phyloP scores from a whole-genome alignment of 495 filamentous ascomycete species.

The Elaphomyces granulatus region DNA sequence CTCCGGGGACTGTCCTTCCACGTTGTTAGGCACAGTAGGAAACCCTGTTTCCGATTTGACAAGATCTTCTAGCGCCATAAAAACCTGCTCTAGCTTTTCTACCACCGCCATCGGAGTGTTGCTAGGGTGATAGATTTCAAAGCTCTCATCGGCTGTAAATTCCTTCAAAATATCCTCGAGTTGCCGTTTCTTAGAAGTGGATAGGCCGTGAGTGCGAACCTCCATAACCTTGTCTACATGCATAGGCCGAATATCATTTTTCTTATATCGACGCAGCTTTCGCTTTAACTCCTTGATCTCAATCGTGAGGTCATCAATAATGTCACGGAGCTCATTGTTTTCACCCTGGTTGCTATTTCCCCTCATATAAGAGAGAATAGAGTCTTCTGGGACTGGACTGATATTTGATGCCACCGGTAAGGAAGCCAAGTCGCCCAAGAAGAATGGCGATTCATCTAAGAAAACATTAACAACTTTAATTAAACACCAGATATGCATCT shows the following conservation, averaged over 20 bases:
- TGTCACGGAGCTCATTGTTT: slow-evolving; percentile 45
- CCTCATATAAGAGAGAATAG: slow-evolving; percentile 10
- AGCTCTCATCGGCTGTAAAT: slow-evolving; percentile 40
- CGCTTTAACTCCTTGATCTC: slow-evolving; percentile 57
- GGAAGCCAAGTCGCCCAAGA: slow-evolving; percentile 14
- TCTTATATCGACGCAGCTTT: slow-evolving; percentile 52
- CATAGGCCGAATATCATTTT: slow-evolving; percentile 42
- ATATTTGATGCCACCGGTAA: slow-evolving; percentile 8
- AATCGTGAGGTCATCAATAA: slow-evolving; percentile 59
- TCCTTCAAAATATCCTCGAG: slow-evolving; percentile 53
- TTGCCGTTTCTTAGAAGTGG: slow-evolving; percentile 51
- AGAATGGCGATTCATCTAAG: slow-evolving; percentile 45
- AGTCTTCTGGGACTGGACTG: slow-evolving; percentile 3
- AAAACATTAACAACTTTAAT: not conserved
- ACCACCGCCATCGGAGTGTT: slow-evolving; percentile 40
- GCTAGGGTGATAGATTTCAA: slow-evolving; percentile 50
- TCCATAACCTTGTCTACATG: slow-evolving; percentile 57
- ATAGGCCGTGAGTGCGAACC: slow-evolving; percentile 54
- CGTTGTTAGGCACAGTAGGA: too few relatives aligned
- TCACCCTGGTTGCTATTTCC: slow-evolving; percentile 32
- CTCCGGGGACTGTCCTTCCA: not conserved
- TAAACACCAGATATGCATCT: not conserved
- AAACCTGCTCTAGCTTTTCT: not conserved
- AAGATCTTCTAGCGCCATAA: not conserved
- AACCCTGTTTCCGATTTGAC: not conserved